Base-by-base conservation (phyloP, 2,329 filamentous ascomycete genomes). In the Neonectria neomacrospora region DNA sequence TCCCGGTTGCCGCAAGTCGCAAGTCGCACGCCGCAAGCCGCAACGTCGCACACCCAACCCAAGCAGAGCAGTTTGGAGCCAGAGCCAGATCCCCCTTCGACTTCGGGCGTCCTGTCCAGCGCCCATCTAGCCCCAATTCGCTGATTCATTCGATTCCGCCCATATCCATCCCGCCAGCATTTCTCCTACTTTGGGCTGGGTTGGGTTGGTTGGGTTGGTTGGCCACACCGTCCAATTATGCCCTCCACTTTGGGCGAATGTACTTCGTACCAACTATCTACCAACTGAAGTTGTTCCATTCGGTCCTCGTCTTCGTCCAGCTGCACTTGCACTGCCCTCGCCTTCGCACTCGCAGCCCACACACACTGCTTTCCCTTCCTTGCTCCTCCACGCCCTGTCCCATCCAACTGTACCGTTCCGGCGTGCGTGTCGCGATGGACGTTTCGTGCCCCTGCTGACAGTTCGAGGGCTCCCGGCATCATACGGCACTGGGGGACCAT, bases 261-360 rank as follows among this genome's bases (percentile, higher is more conserved):
- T 18, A 42, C 51, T 32, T 32, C 53, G 16, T 20, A 37, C 22
- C 16, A 23, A 22, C 26, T 18, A 12, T 5, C 6, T n/a, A n/a
- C n/a, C n/a, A n/a, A n/a, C n/a, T n/a, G n/a, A 22, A 42, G 47
- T 23, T 41, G 42, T 45, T 37, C 28, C 30, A 32, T 37, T 41
- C 37, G 45, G 12, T 20, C 26, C 51, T 51, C 48, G 57, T 30
- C 50, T 47, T 39, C 30, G 51, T 60, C 58, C 63, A 70, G 60
- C 54, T 67, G 62, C 65, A 61, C 52, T 68, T 60, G 59, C 67
- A 67, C 62, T 60, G 48, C 52, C 64, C 63, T 65, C 61, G 54
- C 65, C 59, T 55, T n/a, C n/a, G n/a, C n/a, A n/a, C n/a, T 70
- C 57, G 58, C 57, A 68, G 50, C 18, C 59, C 55, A 68, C 67